Conservation (phyloP, 2,329 filamentous ascomycete species). For the Colletotrichum plurivorum region DNA sequence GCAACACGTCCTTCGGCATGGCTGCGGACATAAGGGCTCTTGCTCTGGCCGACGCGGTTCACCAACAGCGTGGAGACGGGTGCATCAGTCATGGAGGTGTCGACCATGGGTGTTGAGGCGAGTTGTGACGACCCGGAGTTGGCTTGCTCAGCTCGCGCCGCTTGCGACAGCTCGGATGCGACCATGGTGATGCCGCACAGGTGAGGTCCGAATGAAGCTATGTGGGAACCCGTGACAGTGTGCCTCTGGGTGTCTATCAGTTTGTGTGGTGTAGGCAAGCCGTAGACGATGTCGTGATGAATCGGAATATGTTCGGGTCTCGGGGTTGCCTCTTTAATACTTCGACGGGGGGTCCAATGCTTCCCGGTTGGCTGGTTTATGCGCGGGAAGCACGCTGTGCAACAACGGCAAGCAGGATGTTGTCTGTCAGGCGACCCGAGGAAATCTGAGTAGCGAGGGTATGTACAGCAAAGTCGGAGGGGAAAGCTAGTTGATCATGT, state of each 20-base stretch:
- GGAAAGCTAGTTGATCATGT: conserved; percentile 2
- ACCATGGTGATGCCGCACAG: conserved; percentile 47
- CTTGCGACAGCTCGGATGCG: conserved; percentile 52
- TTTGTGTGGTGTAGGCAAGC: no score
- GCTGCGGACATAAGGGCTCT: conserved; percentile 74
- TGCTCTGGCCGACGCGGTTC: conserved; percentile 54
- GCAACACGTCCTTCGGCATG: conserved; percentile 87
- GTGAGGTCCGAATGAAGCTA: not conserved
- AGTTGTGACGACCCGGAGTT: conserved; percentile 48
- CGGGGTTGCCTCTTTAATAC: conserved; percentile 1
- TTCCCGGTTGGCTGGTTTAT: not conserved
- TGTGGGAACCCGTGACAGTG: no score
- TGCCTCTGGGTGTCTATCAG: no score
- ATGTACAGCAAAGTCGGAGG: conserved; percentile 8
- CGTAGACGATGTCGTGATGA: not conserved
- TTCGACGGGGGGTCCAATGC: not conserved
- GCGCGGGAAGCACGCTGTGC: not conserved
- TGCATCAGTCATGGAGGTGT: conserved; percentile 36
- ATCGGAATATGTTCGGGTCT: not conserved
- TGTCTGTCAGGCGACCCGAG: conserved; percentile 12
- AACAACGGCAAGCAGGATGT: no score
- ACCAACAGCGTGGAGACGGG: conserved; percentile 44
- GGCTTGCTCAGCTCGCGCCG: conserved; percentile 36
- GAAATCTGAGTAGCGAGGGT: not conserved
- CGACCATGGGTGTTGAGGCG: conserved; percentile 43